phyloP scores from a whole-genome alignment of 1,284 basidiomycete species.

The Moesziomyces antarcticus region DNA sequence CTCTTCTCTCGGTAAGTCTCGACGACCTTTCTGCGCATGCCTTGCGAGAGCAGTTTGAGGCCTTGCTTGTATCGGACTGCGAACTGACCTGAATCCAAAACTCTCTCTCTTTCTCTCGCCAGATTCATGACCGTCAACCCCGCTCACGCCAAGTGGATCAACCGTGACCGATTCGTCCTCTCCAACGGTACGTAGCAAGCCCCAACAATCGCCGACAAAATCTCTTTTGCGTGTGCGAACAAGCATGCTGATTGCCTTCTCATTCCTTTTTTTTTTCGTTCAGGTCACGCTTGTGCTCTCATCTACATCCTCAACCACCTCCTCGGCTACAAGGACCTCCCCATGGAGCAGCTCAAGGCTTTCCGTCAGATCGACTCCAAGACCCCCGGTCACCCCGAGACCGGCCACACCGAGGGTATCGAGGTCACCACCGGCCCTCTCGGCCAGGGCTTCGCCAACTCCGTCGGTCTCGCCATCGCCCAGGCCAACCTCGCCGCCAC shows the following conservation, averaged over 20 bases:
- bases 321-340: conserved; percentile 79
- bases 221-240: neutral
- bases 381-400: conserved; percentile 83
- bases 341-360: conserved; percentile 82
- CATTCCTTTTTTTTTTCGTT: neutral
- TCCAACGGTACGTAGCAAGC: conserved; percentile 67
- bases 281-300: conserved; percentile 69
- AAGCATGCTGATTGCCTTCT: conserved; percentile 1
- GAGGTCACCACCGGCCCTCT: conserved; percentile 97
- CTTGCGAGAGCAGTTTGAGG: too few relatives aligned
- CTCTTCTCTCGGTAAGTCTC: neutral
- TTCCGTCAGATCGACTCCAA: conserved; percentile 78
- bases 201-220: too few relatives aligned
- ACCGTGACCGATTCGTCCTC: conserved; percentile 75
- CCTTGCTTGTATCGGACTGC: neutral
- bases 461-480: conserved; percentile 91
- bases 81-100: conserved; percentile 4
- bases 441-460: conserved; percentile 87
- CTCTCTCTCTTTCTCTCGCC: neutral
- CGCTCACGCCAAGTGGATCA: conserved; percentile 82
- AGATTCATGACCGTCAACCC: conserved; percentile 89
- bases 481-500: conserved; percentile 87
- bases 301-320: conserved; percentile 86
- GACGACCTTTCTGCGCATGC: too few relatives aligned
- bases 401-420: conserved; percentile 82